These are phyloP conservation scores for Phytophthora crassamura DNA, from an alignment of 352 stramenopile species.

Conservation along the genomic window DNA sequence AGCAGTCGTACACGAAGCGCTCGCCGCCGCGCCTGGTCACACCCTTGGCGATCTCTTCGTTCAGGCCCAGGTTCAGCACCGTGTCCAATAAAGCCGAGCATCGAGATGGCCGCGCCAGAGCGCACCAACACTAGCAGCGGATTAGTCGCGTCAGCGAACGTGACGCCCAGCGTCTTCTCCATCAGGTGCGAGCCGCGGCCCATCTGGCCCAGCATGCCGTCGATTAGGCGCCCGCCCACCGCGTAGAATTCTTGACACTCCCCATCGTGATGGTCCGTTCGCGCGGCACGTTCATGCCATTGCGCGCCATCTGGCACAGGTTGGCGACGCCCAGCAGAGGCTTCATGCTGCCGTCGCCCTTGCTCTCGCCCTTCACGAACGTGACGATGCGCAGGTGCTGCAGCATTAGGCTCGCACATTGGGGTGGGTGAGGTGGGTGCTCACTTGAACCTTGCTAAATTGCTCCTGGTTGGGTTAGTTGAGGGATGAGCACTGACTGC, in stretches of 20 bases:
- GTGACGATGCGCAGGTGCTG: too few species aligned
- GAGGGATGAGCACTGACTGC: too few species aligned
- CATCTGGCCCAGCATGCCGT: conserved; percentile 33
- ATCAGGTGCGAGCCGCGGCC: conserved; percentile 26
- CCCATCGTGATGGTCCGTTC: conserved; percentile 36
- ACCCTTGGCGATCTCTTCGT: conserved; percentile 31
- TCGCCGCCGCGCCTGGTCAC: too few species aligned
- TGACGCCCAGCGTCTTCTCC: conserved; percentile 33
- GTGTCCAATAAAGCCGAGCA: conserved; percentile 38
- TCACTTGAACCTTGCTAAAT: too few species aligned
- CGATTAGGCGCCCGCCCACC: conserved; percentile 25
- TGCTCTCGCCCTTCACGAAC: too few species aligned
- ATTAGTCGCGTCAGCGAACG: conserved; percentile 30
- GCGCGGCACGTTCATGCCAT: conserved; percentile 35
- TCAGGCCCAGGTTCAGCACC: conserved; percentile 37
- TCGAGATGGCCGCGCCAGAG: conserved; percentile 33
- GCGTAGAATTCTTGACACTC: conserved; percentile 44
- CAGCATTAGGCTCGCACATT: too few species aligned
- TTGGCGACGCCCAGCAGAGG: conserved; percentile 8
- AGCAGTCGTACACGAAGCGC: conserved; percentile 35
- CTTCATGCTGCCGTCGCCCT: too few species aligned
- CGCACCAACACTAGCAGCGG: conserved; percentile 34
- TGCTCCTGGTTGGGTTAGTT: too few species aligned
- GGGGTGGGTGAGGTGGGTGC: too few species aligned
- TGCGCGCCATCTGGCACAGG: conserved; percentile 38